phyloP scores from a whole-genome alignment of 2,329 filamentous ascomycete species.

The Fusarium sp. region DNA sequence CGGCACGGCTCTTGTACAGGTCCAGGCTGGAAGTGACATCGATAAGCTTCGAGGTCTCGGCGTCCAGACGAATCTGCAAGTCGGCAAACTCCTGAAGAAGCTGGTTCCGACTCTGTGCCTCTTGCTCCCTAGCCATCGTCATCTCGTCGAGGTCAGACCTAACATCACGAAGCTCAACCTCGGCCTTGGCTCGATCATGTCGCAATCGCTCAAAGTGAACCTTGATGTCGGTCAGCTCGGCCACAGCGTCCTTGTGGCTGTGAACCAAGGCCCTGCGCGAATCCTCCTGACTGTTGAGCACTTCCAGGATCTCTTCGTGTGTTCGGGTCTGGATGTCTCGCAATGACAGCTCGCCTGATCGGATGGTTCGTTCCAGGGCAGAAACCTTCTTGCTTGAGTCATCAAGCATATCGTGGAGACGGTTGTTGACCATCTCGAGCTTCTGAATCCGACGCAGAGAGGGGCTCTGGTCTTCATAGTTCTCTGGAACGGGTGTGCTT shows the following conservation, averaged over 20 bases:
- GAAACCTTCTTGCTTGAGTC: constrained; percentile 95
- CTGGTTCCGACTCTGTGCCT: constrained; percentile 86
- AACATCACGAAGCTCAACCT: constrained; percentile 87
- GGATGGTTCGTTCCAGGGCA: constrained; percentile 85
- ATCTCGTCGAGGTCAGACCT: constrained; percentile 87
- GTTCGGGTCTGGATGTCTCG: constrained; percentile 93
- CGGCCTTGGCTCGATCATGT: constrained; percentile 79
- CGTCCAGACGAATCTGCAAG: constrained; percentile 90
- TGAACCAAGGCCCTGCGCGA: constrained; percentile 84
- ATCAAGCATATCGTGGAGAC: constrained; percentile 93
- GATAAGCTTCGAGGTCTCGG: constrained; percentile 84
- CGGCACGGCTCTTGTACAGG: constrained; percentile 90
- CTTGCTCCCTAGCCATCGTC: constrained; percentile 81
- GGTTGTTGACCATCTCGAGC: constrained; percentile 89
- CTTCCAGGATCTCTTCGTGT: constrained; percentile 91
- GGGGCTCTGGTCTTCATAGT: constrained; percentile 80
- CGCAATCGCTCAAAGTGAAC: constrained; percentile 87
- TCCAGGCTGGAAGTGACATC: constrained; percentile 87
- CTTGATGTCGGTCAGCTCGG: constrained; percentile 88
- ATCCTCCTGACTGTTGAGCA: constrained; percentile 93
- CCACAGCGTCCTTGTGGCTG: constrained; percentile 85
- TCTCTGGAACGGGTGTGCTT: constrained; percentile 69
- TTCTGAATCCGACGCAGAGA: constrained; percentile 86
- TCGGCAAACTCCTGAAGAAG: constrained; percentile 93
- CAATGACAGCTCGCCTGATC: constrained; percentile 86